A percentile compares a stretch with the other conserved stretches of the same genome.
phyloP scores from a whole-genome alignment of 2,329 filamentous ascomycete species.

The Colletotrichum godetiae region DNA sequence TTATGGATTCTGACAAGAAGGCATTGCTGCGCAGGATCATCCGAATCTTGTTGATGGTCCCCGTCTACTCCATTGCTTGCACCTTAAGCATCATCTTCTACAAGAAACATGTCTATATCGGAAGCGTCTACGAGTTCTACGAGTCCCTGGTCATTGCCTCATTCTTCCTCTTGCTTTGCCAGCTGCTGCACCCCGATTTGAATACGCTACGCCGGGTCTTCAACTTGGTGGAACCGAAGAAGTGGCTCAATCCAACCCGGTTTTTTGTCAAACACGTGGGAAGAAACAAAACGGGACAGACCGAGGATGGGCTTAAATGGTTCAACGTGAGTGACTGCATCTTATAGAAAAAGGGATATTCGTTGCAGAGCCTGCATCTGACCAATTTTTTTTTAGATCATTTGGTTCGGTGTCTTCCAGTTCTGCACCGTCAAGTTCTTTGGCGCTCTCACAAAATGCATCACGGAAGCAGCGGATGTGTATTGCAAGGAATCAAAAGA shows the following conservation, averaged over 20 bases:
- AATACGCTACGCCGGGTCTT: background rate
- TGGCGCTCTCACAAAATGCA: constrained; percentile 9
- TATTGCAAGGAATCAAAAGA: constrained; percentile 18
- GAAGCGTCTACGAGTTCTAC: constrained; percentile 16
- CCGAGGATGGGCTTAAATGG: background rate
- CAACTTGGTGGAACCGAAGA: background rate
- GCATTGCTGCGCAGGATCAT: background rate
- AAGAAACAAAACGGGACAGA: background rate
- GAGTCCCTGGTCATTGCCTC: constrained; percentile 16
- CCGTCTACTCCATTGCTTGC: constrained; percentile 16
- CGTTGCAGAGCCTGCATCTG: background rate
- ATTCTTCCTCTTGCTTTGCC: constrained; percentile 14
- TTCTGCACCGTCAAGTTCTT: constrained; percentile 19
- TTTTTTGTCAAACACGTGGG: background rate
- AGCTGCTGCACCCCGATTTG: background rate
- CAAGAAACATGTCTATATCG: constrained; percentile 18
- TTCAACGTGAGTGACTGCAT: background rate
- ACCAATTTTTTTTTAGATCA: background rate
- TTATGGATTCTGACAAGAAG: background rate
- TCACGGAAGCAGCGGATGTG: background rate
- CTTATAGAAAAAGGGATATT: no score
- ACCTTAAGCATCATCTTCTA: constrained; percentile 12
- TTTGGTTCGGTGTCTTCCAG: constrained; percentile 14
- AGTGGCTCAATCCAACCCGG: constrained; percentile 4
- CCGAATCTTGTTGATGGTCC: constrained; percentile 5